Evolutionary conservation across 2,329 filamentous ascomycete genomes (phyloP), one percentile per base, ranked within the genome.

Genomic region (Fusarium drepaniforme): DNA sequence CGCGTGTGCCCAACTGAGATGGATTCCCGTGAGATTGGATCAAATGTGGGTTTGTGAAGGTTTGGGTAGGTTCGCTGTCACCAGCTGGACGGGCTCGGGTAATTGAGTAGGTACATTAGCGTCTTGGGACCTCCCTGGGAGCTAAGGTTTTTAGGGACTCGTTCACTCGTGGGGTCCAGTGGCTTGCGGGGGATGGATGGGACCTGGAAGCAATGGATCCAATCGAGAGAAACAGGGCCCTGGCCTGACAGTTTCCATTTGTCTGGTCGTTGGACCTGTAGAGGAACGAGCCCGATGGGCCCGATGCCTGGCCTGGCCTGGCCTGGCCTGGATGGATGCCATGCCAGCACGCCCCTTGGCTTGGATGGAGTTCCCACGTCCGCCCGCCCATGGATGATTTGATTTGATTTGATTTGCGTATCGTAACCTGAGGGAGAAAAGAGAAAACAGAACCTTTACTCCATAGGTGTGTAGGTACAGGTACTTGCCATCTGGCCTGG

Each of bases 41-140:
- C 30, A 63, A 60, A 57, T 28, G 60, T 62, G 59, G 59, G 38
- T 63, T 63, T 38, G 35, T 35, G 11, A 42, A 46, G 25, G 40
- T 56, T 56, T 66, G 68, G 64, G 66, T 70, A 58, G 53, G 53
- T 59, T 38, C 13, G 56, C 72, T 74, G 58, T 49, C 63, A 68
- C 58, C 62, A 65, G 66, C 35, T 67, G 38, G 63, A 65, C 49
- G 49, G 67, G 64, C 64, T 74, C 64, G 72, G 70, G 71, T 62
- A 66, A 66, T 58, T 46, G 60, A 75, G 73, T 78, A 78, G 75
- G 75, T 78, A 70, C 76, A 78, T 78, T 78, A 78, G 75, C 74
- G 76, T 63, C 70, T 72, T 68, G 40, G 40, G 60, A 30, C 30
- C 51, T 70, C 40, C 53, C 68, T 72, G 40, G 65, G 69, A 73